These are phyloP conservation scores for Emydomyces testavorans DNA, from an alignment of 2,329 filamentous ascomycete genomes.

Conservation along the genomic window DNA sequence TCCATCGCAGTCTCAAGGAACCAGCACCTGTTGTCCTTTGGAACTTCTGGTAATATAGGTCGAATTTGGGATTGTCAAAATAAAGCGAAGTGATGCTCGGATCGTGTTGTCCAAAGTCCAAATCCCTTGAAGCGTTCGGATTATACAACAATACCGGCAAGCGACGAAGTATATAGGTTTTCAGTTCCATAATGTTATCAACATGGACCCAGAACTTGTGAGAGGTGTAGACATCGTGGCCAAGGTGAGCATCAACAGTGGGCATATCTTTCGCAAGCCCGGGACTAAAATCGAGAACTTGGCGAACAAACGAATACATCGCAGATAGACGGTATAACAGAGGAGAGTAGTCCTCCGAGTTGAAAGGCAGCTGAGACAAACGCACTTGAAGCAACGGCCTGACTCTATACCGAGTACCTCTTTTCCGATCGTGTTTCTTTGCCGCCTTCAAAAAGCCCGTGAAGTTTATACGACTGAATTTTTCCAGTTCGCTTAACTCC, in stretches of 20 bases:
- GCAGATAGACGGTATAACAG: slow-evolving; percentile 78
- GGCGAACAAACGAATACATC: slow-evolving; percentile 89
- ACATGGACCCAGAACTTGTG: slow-evolving; percentile 96
- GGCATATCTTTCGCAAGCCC: slow-evolving; percentile 44
- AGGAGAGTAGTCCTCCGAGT: slow-evolving; percentile 86
- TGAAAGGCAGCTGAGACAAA: slow-evolving; percentile 79
- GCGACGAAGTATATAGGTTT: slow-evolving; percentile 84
- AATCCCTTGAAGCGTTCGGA: slow-evolving; percentile 66
- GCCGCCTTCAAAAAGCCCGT: slow-evolving; percentile 95
- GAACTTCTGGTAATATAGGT: slow-evolving; percentile 77
- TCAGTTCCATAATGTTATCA: slow-evolving; percentile 92
- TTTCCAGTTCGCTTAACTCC: slow-evolving; percentile 85
- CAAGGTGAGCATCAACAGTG: slow-evolving; percentile 36
- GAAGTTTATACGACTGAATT: slow-evolving; percentile 93
- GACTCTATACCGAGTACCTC: slow-evolving; percentile 75
- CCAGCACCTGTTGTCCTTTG: slow-evolving; percentile 62
- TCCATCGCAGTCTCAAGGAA: slow-evolving; percentile 83
- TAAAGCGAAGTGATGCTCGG: slow-evolving; percentile 92
- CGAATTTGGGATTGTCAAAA: slow-evolving; percentile 80
- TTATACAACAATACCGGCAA: slow-evolving; percentile 90
- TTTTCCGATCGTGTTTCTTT: slow-evolving; percentile 96
- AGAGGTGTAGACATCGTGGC: slow-evolving; percentile 62
- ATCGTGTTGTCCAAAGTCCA: slow-evolving; percentile 64
- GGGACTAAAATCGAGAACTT: slow-evolving; percentile 47
- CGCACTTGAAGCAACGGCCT: slow-evolving; percentile 84